Evolutionary conservation across 2,329 filamentous ascomycete genomes (phyloP).

Genomic region (Metarhizium anisopliae): DNA sequence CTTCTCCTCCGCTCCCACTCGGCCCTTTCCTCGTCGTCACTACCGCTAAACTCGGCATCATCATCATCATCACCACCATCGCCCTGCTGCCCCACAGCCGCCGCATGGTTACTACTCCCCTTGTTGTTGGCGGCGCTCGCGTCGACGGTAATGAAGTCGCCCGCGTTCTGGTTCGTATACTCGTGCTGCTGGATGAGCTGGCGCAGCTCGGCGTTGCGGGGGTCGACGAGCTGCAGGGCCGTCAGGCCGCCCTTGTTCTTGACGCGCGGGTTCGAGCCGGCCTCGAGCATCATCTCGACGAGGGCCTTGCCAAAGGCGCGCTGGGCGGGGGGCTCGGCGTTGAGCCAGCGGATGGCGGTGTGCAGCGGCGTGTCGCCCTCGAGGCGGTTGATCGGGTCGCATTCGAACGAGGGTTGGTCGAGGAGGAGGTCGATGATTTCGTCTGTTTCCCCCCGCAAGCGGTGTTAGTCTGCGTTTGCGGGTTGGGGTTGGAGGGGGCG

Average conservation of each 20-base stretch:
- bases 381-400: constrained; percentile 63
- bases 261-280: constrained; percentile 50
- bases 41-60: constrained; percentile 54
- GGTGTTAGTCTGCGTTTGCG: too few relatives aligned
- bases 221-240: constrained; percentile 64
- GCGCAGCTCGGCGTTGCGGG: constrained; percentile 52
- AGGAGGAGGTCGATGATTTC: constrained; percentile 75
- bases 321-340: constrained; percentile 54
- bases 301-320: constrained; percentile 57
- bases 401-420: constrained; percentile 77
- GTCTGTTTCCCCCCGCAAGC: constrained; percentile 36
- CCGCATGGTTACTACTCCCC: constrained; percentile 13
- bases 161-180: constrained; percentile 50
- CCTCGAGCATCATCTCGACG: constrained; percentile 74
- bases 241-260: constrained; percentile 67
- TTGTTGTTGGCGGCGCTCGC: not conserved
- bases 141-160: constrained; percentile 42
- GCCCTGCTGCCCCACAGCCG: constrained; percentile 20
- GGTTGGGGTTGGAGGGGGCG: too few relatives aligned
- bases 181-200: constrained; percentile 62
- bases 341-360: constrained; percentile 68
- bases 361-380: constrained; percentile 76
- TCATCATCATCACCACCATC: constrained; percentile 54
- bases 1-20: constrained; percentile 48
- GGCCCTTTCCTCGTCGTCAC: constrained; percentile 54